Conservation (phyloP, 352 stramenopile genomes). For the Pythium phragmiticola region DNA sequence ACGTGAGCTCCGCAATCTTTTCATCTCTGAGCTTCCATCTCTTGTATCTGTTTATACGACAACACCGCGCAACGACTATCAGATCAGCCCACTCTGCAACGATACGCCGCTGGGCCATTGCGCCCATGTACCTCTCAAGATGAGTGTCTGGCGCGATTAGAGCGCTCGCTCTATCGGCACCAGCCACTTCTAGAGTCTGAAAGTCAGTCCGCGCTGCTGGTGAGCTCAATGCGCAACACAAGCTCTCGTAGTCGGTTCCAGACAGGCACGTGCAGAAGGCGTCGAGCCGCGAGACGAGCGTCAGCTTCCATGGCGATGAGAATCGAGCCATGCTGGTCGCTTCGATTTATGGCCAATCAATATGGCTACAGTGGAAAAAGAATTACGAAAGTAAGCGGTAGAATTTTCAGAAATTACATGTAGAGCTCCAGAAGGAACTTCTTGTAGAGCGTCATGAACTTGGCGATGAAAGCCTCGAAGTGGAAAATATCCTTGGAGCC, state of each 20-base stretch:
- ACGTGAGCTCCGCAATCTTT: conserved; percentile 57
- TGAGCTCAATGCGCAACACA: conserved; percentile 2
- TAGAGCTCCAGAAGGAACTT: conserved; percentile 95
- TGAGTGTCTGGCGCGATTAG: conserved; percentile 23
- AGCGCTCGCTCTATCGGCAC: neutral
- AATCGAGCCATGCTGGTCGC: neutral
- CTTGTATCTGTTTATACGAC: conserved; percentile 39
- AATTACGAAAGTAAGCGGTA: conserved; percentile 8
- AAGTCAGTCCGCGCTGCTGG: neutral
- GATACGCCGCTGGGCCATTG: neutral
- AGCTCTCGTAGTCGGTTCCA: conserved; percentile 1
- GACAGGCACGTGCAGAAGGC: conserved; percentile 17
- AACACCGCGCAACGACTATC: neutral
- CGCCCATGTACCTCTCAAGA: conserved; percentile 38
- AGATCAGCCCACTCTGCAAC: neutral
- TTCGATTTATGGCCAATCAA: conserved; percentile 25
- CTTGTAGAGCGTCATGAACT: conserved; percentile 99
- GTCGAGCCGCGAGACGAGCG: conserved; percentile 21
- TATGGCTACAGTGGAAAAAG: conserved; percentile 8
- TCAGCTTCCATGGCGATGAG: conserved; percentile 14
- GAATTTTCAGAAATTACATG: conserved; percentile 46
- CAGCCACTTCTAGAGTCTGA: neutral
- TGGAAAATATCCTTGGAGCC: conserved; percentile 99
- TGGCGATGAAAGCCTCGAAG: conserved; percentile 98
- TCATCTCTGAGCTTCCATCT: conserved; percentile 59